Base-by-base conservation (phyloP, 2,329 filamentous ascomycete species). In the Leptographium radiaticola region DNA sequence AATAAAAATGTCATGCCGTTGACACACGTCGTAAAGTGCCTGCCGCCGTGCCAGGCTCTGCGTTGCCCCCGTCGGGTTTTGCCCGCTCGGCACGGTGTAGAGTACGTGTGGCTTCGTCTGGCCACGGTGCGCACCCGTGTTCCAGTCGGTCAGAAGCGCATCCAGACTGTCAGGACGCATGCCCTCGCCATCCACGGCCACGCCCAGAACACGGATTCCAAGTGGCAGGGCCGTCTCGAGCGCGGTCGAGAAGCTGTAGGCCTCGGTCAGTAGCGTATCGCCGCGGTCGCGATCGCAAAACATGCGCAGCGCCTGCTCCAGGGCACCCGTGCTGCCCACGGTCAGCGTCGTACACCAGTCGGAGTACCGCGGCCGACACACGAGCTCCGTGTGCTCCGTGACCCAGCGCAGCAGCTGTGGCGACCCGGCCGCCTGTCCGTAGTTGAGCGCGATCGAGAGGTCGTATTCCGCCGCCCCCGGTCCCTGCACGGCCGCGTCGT, bases 361-460 rank as follows among this genome's bases (percentile, higher is more conserved):
- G 18, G 83, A 77, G 66, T 97, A 97, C 0, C 87, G 88, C 16
- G 91, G 90, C 57, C 81, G 76, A 68, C 89, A 87, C 16, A 95
- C 82, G 54, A 97, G 81, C 70, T 98, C 91, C 0, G 90, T 95
- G 70, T 97, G 93, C 72, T 98, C 93, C 0, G 90, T 94, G 51
- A 97, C 76, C 71, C 87, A 97, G 56, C 93, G 83, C 58, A 96
- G 73, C 67, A 98, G 75, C 70, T 95, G 93, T 4, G 89, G 86
- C 12, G 88, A 81, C 18, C 93, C 93, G 18, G 82, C 82, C 10
- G 89, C 84, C 70, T 95, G 89, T 38, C 87, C 88, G 67, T 98
- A 98, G 71, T 98, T 97, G 66, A 96, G 83, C 1, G 86, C 86
- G 58, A 94, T 88, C 47, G 87, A 81, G 51, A 98, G 79, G 70